Evolutionary conservation across 768 basidiomycete species (phyloP).

Genomic region (Collybia nuda): DNA sequence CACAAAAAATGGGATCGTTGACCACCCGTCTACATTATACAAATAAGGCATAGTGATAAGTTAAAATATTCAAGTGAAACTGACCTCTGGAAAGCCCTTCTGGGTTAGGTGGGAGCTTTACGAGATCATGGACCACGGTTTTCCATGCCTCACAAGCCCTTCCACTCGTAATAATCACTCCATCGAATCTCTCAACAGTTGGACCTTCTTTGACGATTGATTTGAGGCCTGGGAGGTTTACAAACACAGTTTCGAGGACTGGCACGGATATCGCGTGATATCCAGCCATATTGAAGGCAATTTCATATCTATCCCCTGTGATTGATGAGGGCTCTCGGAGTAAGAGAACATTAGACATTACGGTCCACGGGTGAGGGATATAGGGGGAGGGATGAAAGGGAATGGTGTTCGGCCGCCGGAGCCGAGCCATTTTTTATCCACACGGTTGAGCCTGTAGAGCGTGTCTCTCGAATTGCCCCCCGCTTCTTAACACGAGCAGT

Average conservation of each 20-base stretch:
- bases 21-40: constrained; percentile 45
- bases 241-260: constrained; percentile 66
- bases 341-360: constrained; percentile 40
- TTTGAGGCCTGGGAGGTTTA: constrained; percentile 46
- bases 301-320: constrained; percentile 61
- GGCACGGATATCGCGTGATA: constrained; percentile 63
- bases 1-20: constrained; percentile 68
- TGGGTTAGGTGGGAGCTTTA: neutral
- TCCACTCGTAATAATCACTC: constrained; percentile 79
- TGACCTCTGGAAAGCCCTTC: constrained; percentile 6
- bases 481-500: neutral
- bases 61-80: neutral
- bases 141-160: constrained; percentile 76
- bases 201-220: constrained; percentile 41
- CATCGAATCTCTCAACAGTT: constrained; percentile 31
- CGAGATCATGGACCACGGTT: constrained; percentile 34
- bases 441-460: neutral
- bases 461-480: neutral
- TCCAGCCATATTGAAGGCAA: constrained; percentile 41
- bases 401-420: neutral
- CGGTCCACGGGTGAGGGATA: neutral
- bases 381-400: neutral
- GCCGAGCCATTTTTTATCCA: neutral
- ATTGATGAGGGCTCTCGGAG: constrained; percentile 39
- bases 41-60: constrained; percentile 1